Evolutionary conservation across 2,329 filamentous ascomycete genomes (phyloP), one percentile per base, ranked within the genome.

Genomic region (Leptographium flavum): DNA sequence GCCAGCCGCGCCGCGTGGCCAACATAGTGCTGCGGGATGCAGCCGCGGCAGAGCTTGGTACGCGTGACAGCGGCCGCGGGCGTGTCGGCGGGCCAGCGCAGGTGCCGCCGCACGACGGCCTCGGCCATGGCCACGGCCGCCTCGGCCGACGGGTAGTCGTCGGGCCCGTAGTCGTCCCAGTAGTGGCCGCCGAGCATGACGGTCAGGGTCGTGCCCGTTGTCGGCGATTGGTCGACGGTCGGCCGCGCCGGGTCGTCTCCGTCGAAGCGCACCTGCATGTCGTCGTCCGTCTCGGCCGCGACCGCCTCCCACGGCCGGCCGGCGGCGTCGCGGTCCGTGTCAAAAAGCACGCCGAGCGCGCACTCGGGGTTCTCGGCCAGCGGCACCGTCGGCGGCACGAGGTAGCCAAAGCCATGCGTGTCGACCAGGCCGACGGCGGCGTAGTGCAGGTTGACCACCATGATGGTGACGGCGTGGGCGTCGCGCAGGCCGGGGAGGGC

Each of bases 101-200:
- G 68, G 56, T 96, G 88, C 19, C 87, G 73, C 50, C 73, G 64
- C 2, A 95, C 66, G 7, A 93, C 67, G 2, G 68, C 62, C 49
- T 75, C 74, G 30, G 88, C 87, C 73, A 90, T 82, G 6, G 63
- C 58, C 23, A 83, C 65, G 15, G 78, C 87, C 52, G 83, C 72
- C 14, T 79, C 68, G 49, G 79, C 70, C 42, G 73, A 66, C 0
- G 87, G 87, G 47, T 75, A 76, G 33, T 67, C 64, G 10, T 47
- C 43, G 1, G 54, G 43, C 2, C 50, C 55, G 39, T 52, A 54
- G 47, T 67, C 73, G 58, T 87, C 72, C 86, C 86, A 96, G 74
- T 85, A 87, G 63, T 95, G 87, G 1, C 92, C 92, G 48, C 92
- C 92, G 46, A 98, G 68, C 79, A 98, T 94, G 54, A 96, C 84